These are phyloP conservation scores for Cryptosporidium ryanae DNA, from an alignment of 169 alveolate genomes.

Conservation along the genomic window DNA sequence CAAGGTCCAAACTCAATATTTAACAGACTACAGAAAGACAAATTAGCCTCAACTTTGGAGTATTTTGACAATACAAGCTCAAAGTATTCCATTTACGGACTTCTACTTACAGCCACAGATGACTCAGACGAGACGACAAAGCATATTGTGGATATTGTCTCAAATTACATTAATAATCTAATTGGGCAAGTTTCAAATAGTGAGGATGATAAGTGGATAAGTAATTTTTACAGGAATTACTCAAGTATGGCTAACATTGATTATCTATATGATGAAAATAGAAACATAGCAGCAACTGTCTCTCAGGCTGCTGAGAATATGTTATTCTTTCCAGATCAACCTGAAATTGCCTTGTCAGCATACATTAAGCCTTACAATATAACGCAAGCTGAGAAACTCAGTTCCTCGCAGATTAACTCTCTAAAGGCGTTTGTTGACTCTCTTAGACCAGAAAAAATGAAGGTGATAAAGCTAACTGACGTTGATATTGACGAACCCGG, in stretches of 20 bases:
- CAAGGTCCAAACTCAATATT: slow-evolving; percentile 43
- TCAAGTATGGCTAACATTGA: slow-evolving; percentile 63
- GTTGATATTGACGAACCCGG: background rate
- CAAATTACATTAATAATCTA: slow-evolving; percentile 28
- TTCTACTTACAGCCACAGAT: slow-evolving; percentile 52
- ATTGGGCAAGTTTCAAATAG: slow-evolving; percentile 4
- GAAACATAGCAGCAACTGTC: slow-evolving; percentile 51
- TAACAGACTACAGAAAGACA: background rate
- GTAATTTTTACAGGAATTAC: slow-evolving; percentile 35
- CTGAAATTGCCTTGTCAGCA: slow-evolving; percentile 70
- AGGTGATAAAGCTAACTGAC: slow-evolving; percentile 42
- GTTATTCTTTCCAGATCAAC: slow-evolving; percentile 57
- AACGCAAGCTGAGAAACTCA: background rate
- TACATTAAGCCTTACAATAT: slow-evolving; percentile 18
- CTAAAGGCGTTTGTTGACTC: slow-evolving; percentile 1
- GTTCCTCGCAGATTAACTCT: background rate
- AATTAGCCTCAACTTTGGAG: slow-evolving; percentile 27
- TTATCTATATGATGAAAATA: slow-evolving; percentile 41
- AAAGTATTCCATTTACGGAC: slow-evolving; percentile 42
- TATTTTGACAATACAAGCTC: slow-evolving; percentile 60
- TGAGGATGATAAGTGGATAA: slow-evolving; percentile 30
- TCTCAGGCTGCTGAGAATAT: slow-evolving; percentile 70
- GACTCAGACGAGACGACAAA: slow-evolving; percentile 34
- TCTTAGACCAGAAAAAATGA: slow-evolving; percentile 19
- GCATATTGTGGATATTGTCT: slow-evolving; percentile 12